phyloP scores from a whole-genome alignment of 2,329 filamentous ascomycete genomes.

The Dryadomyces quercus-mongolicae region DNA sequence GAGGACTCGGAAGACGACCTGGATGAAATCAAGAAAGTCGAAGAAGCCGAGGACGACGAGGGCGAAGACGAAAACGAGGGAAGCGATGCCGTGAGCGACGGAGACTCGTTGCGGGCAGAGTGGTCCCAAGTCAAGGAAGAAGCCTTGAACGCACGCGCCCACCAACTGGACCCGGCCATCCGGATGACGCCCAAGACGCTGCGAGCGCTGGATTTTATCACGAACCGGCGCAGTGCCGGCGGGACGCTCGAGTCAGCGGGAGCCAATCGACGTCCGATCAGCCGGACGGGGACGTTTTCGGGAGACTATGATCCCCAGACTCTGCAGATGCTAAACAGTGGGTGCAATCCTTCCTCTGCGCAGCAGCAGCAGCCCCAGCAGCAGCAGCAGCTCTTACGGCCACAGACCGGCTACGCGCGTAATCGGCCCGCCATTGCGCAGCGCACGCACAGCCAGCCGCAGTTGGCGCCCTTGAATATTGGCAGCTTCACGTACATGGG shows the following conservation, averaged over 20 bases:
- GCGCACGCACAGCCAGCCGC: slow-evolving; percentile 36
- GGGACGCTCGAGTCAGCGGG: neutral
- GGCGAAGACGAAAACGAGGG: slow-evolving; percentile 14
- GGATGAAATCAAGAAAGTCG: slow-evolving; percentile 28
- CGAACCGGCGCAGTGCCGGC: slow-evolving; percentile 23
- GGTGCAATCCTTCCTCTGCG: slow-evolving; percentile 10
- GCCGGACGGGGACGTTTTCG: slow-evolving; percentile 15
- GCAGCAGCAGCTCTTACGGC: slow-evolving; percentile 23
- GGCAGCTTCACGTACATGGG: slow-evolving; percentile 8
- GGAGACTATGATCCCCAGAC: slow-evolving; percentile 23
- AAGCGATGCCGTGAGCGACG: slow-evolving; percentile 25
- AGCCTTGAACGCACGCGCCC: neutral
- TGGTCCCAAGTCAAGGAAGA: neutral
- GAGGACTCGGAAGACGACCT: slow-evolving; percentile 24
- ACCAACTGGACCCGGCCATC: slow-evolving; percentile 5
- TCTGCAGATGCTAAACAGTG: slow-evolving; percentile 18
- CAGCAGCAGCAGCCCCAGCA: neutral
- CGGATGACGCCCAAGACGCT: slow-evolving; percentile 33
- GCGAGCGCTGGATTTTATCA: slow-evolving; percentile 37
- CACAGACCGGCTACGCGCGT: slow-evolving; percentile 42
- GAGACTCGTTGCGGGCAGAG: neutral
- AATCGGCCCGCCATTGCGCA: slow-evolving; percentile 30
- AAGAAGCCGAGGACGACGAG: slow-evolving; percentile 12
- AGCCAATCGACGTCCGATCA: slow-evolving; percentile 17
- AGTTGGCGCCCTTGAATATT: slow-evolving; percentile 29